Conservation (phyloP, 257 asterid genomes). For the Fraxinus anomala region DNA sequence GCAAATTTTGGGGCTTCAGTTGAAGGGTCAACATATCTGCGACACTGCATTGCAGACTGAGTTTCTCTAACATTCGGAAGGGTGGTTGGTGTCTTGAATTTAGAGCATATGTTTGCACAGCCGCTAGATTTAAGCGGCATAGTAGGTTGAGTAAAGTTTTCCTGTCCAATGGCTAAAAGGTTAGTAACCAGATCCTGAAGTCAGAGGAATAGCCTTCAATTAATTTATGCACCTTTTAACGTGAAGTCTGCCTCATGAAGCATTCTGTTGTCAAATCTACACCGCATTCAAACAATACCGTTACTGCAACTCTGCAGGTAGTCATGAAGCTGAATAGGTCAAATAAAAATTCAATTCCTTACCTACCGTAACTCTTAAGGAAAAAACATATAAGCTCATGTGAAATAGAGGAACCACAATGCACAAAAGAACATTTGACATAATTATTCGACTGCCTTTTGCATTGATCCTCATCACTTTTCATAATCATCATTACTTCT, state of each 20-base stretch:
- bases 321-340: constrained; percentile 18
- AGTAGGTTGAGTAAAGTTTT: constrained; percentile 33
- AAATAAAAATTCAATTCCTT: not conserved
- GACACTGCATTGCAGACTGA: constrained; percentile 33
- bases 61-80: constrained; percentile 25
- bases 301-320: constrained; percentile 62
- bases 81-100: constrained; percentile 42
- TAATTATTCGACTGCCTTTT: no score
- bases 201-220: not conserved
- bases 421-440: no score
- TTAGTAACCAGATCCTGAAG: constrained; percentile 1
- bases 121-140: constrained; percentile 37
- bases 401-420: no score
- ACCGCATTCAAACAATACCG: constrained; percentile 39
- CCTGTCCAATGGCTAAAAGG: constrained; percentile 39
- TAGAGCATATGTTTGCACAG: constrained; percentile 23
- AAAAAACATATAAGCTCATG: no score
- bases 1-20: constrained; percentile 53
- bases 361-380: not conserved
- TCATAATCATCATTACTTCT: not conserved
- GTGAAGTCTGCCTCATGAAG: constrained; percentile 72
- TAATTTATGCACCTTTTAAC: constrained; percentile 38
- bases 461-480: not conserved
- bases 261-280: constrained; percentile 67
- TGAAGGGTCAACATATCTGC: constrained; percentile 29